Base-by-base conservation (phyloP, 83 land plant species). In the Larix sibirica region DNA sequence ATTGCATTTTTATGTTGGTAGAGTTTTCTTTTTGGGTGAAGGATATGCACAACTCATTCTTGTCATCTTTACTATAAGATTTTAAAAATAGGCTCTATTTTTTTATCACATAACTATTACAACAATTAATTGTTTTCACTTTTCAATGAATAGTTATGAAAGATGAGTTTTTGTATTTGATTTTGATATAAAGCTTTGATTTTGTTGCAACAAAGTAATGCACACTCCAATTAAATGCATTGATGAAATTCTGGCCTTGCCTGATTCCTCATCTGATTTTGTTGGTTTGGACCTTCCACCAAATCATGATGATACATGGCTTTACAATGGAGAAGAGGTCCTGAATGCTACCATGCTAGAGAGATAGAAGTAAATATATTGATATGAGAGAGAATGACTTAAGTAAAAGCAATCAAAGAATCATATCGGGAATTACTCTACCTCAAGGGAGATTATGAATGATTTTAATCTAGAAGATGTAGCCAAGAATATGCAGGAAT, bases 231-330 rank as follows among this genome's bases (percentile, higher is more conserved):
- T 92, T 26, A 87, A 85, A 66, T 90, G 98, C 21, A 94, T 94
- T 28, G 89, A 93, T 78, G 98, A 97, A 92, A 94, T 80, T 92
- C 94, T 58, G 64, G 91, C 33, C 62, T 91, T 20, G 28, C 92
- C 94, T 4, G 84, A 85, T 83, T 87, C 91, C 2, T 65, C 78
- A 1, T 62, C 85, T 71, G 98, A 95, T 80, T 97, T 94, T 83
- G 58, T 74, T 18, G 83, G 74, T 78, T 62, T 77, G 66, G 87
- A 85, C 16, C 71, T 90, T 75, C 90, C 87, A 61, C 87, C 90
- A 28, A 89, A 90, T 59, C 98, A 97, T 89, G 91, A 91, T 83
- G 99, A 97, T 83, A 86, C 94, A 16, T 97, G 99, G 99, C 82
- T 97, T 9, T 95, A 97, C 60, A 80, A 81, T 89, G 99, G 97